These are phyloP conservation scores for Amoebophrya sp. DNA, from an alignment of 169 alveolate genomes.

Conservation along the genomic window DNA sequence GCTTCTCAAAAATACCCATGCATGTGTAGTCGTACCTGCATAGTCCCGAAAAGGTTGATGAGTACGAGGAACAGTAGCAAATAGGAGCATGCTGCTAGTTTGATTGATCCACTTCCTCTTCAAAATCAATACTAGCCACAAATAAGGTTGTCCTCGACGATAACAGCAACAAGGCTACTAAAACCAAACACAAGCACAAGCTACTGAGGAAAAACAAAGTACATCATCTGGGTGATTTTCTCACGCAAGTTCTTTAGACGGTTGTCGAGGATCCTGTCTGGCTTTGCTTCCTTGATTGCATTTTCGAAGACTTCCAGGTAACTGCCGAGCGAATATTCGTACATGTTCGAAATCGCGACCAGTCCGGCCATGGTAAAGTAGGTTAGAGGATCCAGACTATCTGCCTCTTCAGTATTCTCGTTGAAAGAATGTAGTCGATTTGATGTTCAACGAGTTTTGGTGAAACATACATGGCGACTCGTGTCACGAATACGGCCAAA, in stretches of 20 bases:
- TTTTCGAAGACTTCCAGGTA: constrained; percentile 76
- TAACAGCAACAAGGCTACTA: background rate
- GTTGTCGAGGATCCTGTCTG: constrained; percentile 75
- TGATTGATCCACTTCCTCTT: background rate
- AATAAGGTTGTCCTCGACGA: background rate
- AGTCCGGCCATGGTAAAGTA: constrained; percentile 87
- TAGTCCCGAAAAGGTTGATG: no score
- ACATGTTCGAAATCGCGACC: constrained; percentile 80
- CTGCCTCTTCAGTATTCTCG: no score
- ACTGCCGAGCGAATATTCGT: constrained; percentile 82
- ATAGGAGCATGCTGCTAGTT: no score
- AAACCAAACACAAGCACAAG: background rate
- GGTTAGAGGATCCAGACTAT: no score
- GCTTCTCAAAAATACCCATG: constrained; percentile 72
- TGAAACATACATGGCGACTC: no score
- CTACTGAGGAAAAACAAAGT: constrained; percentile 62
- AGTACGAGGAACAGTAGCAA: no score
- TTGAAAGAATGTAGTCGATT: no score
- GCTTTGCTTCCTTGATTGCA: constrained; percentile 79
- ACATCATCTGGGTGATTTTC: constrained; percentile 77
- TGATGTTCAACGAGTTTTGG: no score
- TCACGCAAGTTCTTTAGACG: constrained; percentile 79
- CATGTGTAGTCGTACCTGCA: constrained; percentile 50
- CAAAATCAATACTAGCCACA: background rate
- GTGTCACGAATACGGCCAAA: no score